phyloP scores from a whole-genome alignment of 179 eudicot genomes.

The Kewa caespitosa region DNA sequence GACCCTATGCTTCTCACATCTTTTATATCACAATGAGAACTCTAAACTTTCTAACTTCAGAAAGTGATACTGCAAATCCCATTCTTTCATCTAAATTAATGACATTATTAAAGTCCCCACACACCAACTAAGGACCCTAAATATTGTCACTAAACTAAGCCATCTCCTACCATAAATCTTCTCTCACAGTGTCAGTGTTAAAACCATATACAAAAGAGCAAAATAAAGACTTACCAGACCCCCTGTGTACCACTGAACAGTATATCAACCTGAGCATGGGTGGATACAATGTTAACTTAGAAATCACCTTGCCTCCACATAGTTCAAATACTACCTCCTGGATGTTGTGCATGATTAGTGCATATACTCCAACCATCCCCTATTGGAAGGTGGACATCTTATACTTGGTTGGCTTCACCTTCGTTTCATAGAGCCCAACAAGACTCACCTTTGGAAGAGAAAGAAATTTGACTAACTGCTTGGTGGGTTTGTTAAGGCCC shows the following conservation, averaged over 20 bases:
- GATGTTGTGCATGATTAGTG: background rate
- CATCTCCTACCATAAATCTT: background rate
- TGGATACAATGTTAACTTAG: background rate
- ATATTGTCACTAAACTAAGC: background rate
- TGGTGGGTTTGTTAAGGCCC: background rate
- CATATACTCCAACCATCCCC: background rate
- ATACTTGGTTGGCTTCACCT: background rate
- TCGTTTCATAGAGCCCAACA: background rate
- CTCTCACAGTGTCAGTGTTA: background rate
- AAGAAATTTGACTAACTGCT: background rate
- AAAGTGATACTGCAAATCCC: background rate
- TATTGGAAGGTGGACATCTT: background rate
- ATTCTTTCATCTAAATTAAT: background rate
- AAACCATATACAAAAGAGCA: background rate
- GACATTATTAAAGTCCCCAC: background rate
- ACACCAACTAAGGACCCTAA: background rate
- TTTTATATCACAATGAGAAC: background rate
- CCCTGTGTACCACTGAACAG: background rate
- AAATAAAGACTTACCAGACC: background rate
- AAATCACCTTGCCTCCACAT: background rate
- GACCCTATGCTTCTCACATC: background rate
- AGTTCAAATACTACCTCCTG: background rate
- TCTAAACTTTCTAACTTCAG: background rate
- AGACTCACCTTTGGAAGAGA: background rate
- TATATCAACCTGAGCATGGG: background rate